These are phyloP conservation scores for Mortierella hygrophila DNA, from an alignment of 192 early-diverging fungal genomes.

Conservation along the genomic window DNA sequence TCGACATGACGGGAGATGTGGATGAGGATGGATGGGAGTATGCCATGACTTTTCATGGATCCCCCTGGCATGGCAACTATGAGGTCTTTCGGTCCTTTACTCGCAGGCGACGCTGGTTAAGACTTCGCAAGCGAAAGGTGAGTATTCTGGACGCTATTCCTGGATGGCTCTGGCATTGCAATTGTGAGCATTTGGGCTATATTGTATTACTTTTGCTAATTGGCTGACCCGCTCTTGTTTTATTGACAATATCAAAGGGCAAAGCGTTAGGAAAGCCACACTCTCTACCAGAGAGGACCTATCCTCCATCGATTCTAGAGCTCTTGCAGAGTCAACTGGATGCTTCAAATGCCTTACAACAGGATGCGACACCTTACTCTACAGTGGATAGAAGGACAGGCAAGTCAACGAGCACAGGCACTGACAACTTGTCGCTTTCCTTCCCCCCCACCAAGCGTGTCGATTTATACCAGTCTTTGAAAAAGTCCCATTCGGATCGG, in stretches of 20 bases:
- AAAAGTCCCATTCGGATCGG: conserved; percentile 28
- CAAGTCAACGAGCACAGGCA: background rate
- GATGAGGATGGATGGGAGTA: conserved; percentile 73
- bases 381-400: background rate
- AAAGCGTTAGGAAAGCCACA: conserved; percentile 8
- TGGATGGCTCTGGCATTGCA: background rate
- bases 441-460: conserved; percentile 6
- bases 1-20: conserved; percentile 72
- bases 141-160: conserved; percentile 3
- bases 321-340: conserved; percentile 27
- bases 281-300: conserved; percentile 52
- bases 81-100: conserved; percentile 66
- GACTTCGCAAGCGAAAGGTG: conserved; percentile 59
- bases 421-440: background rate
- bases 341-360: background rate
- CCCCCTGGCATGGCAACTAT: conserved; percentile 68
- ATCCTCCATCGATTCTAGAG: conserved; percentile 10
- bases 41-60: conserved; percentile 64
- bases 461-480: conserved; percentile 30
- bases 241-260: background rate
- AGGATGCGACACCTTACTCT: conserved; percentile 16
- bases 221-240: background rate
- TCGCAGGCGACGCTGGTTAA: conserved; percentile 65
- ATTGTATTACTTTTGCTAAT: background rate
- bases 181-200: background rate